Evolutionary conservation across 306 rosid genomes (phyloP), one percentile per base, ranked within the genome.

Genomic region (Ammopiptanthus mongolicus): DNA sequence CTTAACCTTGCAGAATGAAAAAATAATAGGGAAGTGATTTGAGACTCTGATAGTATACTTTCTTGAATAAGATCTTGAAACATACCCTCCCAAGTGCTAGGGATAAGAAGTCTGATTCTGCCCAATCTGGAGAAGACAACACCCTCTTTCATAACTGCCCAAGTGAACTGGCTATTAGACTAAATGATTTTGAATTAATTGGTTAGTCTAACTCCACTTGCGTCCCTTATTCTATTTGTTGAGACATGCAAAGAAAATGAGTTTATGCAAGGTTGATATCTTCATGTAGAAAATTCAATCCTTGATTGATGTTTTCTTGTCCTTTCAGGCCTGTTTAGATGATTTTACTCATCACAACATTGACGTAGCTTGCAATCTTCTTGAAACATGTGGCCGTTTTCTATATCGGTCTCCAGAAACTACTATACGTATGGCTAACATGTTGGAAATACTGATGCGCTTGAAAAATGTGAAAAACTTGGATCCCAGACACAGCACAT

Each of bases 401-500:
- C 89, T 96, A 70, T 96, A 92, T 80, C 98, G 99, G 17, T 92
- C 99, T 63, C 93, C 98, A 76, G 99, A 96, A 92, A 96, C 99
- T 78, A 80, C 93, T 50, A 82, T 92, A 57, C 89, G 98, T 28
- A 92, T 96, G 99, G 87, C 91, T 57, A 96, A 96, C 86, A 96
- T 92, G 99, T 80, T 96, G 91, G 98, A 96, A 88, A 96, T 96
- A 86, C 76, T 96, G 78, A 96, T 92, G 99, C 97, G 99, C 46
- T 87, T 96, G 81, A 96, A 96, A 81, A 96, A 96, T 86, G 99
- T 96, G 15, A 96, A 96, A 85, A 92, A 96, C 84, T 83, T 96
- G 91, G 99, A 96, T 91, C 98, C 99, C n/a, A 88, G 98, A 63
- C 99, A 96, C 69, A 96, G 97, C 84, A 92, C 98, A 70, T 92